phyloP scores from a whole-genome alignment of 371 early-diverging fungal genomes.

The Conidiobolus incongruus region DNA sequence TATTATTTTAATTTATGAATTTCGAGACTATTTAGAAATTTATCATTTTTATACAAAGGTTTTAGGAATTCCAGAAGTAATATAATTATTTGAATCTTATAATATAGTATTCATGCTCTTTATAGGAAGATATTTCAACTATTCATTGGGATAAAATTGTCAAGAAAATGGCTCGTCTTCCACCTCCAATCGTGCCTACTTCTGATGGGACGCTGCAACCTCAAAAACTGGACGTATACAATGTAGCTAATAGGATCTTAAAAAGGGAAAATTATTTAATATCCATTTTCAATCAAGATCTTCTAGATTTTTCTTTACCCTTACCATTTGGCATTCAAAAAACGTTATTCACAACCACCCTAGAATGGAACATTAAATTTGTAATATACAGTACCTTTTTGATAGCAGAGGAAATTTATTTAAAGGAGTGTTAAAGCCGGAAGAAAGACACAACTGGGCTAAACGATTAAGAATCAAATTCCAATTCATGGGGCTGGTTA shows the following conservation, averaged over 20 bases:
- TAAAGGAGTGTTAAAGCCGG: slow-evolving; percentile 1
- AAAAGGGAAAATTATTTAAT: slow-evolving; percentile 93
- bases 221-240: slow-evolving; percentile 57
- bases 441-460: slow-evolving; percentile 28
- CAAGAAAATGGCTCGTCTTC: slow-evolving; percentile 45
- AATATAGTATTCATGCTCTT: not conserved
- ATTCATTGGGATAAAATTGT: slow-evolving; percentile 57
- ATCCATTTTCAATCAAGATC: slow-evolving; percentile 79
- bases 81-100: not conserved
- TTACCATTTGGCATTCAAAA: slow-evolving; percentile 20
- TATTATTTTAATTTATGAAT: slow-evolving; percentile 42
- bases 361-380: slow-evolving; percentile 81
- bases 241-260: slow-evolving; percentile 81
- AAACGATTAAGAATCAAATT: slow-evolving; percentile 61
- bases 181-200: slow-evolving; percentile 18
- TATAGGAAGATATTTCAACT: slow-evolving; percentile 49
- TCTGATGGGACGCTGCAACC: slow-evolving; percentile 14
- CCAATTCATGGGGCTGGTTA: slow-evolving; percentile 63
- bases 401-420: not conserved
- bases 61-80: slow-evolving; percentile 59
- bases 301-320: slow-evolving; percentile 55
- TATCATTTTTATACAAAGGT: slow-evolving; percentile 61
- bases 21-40: slow-evolving; percentile 53
- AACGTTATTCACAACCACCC: slow-evolving; percentile 11
- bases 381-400: slow-evolving; percentile 32